phyloP scores from a whole-genome alignment of 2,329 filamentous ascomycete species.

The Diaporthe caulivora region DNA sequence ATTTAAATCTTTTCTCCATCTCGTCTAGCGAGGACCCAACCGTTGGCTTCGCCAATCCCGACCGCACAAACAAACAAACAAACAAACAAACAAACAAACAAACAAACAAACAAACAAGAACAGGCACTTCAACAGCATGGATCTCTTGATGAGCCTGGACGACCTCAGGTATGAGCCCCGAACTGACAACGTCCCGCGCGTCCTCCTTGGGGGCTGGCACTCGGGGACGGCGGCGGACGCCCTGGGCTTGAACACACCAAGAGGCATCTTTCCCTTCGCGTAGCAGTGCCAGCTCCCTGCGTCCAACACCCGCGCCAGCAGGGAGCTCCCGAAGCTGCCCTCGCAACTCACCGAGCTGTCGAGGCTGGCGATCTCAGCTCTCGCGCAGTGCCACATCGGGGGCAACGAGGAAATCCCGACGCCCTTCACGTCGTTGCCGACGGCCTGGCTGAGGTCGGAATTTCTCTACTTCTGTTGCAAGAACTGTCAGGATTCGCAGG shows the following conservation, averaged over 20 bases:
- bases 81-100: too few species aligned
- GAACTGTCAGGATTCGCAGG: not conserved
- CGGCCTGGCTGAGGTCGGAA: not conserved
- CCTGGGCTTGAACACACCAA: not conserved
- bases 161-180: not conserved
- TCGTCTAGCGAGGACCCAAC: not conserved
- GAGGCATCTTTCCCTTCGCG: not conserved
- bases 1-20: not conserved
- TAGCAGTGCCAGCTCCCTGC: not conserved
- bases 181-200: not conserved
- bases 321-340: not conserved
- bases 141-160: not conserved
- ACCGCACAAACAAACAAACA: not conserved
- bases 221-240: not conserved
- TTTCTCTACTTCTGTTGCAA: not conserved
- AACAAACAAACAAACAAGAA: too few species aligned
- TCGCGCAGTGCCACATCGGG: not conserved
- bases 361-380: not conserved
- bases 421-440: not conserved
- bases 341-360: not conserved
- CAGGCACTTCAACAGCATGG: not conserved
- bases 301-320: not conserved
- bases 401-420: not conserved
- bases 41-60: not conserved
- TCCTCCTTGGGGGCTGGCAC: conserved; percentile 1